Evolutionary conservation across 2,329 filamentous ascomycete species (phyloP).

Genomic region (Tolypocladium pustulatum): DNA sequence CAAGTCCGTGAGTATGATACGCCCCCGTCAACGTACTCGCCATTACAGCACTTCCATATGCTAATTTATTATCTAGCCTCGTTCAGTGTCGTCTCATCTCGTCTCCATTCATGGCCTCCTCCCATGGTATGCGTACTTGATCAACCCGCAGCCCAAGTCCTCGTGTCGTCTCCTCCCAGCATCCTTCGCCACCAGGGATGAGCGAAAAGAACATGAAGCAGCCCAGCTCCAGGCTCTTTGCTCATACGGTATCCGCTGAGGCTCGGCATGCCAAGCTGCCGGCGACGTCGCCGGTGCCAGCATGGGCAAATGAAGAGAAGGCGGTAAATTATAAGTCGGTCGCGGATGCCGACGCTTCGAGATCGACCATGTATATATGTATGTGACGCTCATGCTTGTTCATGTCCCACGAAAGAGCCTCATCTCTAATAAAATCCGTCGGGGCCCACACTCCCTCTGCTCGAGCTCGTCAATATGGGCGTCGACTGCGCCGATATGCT

Average conservation of each 20-base stretch:
- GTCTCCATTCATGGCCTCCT: slow-evolving; percentile 6
- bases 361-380: neutral
- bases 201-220: neutral
- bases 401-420: neutral
- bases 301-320: neutral
- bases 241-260: neutral
- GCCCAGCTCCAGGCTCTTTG: neutral
- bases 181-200: neutral
- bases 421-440: slow-evolving; percentile 13
- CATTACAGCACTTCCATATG: neutral
- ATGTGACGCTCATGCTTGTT: neutral
- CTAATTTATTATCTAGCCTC: neutral
- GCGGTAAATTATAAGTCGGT: neutral
- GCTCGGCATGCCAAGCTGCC: neutral
- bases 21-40: neutral
- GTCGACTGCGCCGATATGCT: slow-evolving; percentile 30
- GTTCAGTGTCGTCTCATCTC: neutral
- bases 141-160: neutral
- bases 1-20: neutral
- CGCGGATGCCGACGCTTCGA: neutral
- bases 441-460: slow-evolving; percentile 15
- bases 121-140: neutral
- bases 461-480: slow-evolving; percentile 19
- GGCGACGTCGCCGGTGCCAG: neutral
- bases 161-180: neutral